Conservation (phyloP, 1,284 basidiomycete species). For the Cryptococcus sp. region DNA sequence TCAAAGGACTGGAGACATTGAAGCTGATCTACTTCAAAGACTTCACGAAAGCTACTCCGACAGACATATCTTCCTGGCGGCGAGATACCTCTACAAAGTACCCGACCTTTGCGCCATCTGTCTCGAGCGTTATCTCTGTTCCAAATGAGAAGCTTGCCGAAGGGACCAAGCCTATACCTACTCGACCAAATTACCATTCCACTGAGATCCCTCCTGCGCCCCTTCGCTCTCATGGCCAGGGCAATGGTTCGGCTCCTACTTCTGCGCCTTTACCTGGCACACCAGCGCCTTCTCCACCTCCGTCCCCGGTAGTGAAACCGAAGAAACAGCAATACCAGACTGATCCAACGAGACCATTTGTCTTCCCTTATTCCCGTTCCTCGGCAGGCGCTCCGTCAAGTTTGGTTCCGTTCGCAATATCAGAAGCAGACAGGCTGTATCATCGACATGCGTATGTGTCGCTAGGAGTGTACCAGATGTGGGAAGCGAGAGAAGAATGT, state of each 20-base stretch:
- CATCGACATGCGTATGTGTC: conserved; percentile 88
- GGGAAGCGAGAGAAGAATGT: conserved; percentile 91
- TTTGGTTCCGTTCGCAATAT: conserved; percentile 89
- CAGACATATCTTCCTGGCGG: conserved; percentile 83
- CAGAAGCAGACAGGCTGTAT: conserved; percentile 91
- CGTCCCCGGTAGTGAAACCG: conserved; percentile 72
- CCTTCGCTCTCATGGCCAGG: conserved; percentile 18
- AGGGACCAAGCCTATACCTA: conserved; percentile 85
- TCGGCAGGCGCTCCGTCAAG: conserved; percentile 37
- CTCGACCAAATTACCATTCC: conserved; percentile 84
- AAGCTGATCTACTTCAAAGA: conserved; percentile 49
- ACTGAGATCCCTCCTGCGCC: conserved; percentile 40
- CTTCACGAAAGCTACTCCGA: conserved; percentile 77
- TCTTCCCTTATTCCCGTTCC: conserved; percentile 86
- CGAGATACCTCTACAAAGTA: conserved; percentile 90
- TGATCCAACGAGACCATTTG: conserved; percentile 89
- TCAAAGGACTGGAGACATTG: neutral
- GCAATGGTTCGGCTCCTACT: neutral
- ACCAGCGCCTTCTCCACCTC: conserved; percentile 85
- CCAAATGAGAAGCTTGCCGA: conserved; percentile 70
- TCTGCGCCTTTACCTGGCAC: conserved; percentile 63
- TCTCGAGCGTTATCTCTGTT: conserved; percentile 47
- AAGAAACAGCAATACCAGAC: conserved; percentile 99
- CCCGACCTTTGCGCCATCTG: conserved; percentile 77
- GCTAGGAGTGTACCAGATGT: conserved; percentile 88